Percentiles rank a stretch among this genome's conserved stretches.
These are phyloP conservation scores for Epichloe glyceriae DNA, from an alignment of 2,329 filamentous ascomycete species.

Conservation along the genomic window DNA sequence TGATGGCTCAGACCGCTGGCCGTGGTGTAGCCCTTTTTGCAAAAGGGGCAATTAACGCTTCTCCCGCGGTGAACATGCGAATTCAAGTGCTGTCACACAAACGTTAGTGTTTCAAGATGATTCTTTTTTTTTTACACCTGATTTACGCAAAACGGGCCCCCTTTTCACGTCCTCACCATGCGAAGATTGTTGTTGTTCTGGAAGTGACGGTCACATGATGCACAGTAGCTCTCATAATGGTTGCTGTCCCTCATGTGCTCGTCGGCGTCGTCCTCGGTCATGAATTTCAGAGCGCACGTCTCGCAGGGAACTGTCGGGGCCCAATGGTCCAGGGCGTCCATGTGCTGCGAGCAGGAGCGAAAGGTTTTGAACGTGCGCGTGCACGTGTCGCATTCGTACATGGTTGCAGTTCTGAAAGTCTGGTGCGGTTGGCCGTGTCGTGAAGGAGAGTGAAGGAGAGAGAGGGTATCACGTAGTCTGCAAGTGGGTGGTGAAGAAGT, in stretches of 20 bases:
- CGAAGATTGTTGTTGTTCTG: constrained; percentile 15
- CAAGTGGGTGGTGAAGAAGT: too few relatives aligned
- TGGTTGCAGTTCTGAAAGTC: background rate
- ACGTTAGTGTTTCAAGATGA: background rate
- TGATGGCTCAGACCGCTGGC: constrained; percentile 42
- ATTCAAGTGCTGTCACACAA: constrained; percentile 35
- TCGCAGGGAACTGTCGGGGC: constrained; percentile 12
- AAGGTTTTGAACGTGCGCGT: background rate
- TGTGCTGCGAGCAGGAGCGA: background rate
- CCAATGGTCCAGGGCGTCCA: constrained; percentile 16
- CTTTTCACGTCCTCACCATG: constrained; percentile 16
- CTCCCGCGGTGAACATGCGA: constrained; percentile 35
- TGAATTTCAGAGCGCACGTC: constrained; percentile 10
- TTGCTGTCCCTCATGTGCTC: constrained; percentile 14
- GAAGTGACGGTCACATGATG: constrained; percentile 21
- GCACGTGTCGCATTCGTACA: constrained; percentile 2
- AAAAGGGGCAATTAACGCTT: constrained; percentile 40
- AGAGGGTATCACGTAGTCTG: too few relatives aligned
- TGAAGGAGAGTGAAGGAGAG: too few relatives aligned
- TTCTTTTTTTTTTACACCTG: background rate
- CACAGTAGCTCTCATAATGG: constrained; percentile 20
- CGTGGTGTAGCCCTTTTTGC: constrained; percentile 29
- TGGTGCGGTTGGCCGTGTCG: too few relatives aligned
- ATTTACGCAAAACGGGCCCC: background rate
- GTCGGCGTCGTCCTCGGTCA: constrained; percentile 8